Conservation (phyloP, 306 rosid species). For the Arachis stenosperma region DNA sequence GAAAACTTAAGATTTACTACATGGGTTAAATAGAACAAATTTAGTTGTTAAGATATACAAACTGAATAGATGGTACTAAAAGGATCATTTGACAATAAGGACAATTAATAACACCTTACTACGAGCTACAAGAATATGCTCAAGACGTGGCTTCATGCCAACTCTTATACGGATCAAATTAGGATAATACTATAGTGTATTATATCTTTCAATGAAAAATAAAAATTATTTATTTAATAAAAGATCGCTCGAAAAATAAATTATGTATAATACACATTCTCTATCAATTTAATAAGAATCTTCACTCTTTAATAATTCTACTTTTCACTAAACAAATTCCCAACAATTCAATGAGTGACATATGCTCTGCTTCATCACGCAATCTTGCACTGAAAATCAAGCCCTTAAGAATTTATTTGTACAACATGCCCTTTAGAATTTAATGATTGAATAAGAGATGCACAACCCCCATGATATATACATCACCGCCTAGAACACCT, state of each 20-base stretch:
- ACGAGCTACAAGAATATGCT: conserved; percentile 3
- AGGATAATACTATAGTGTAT: no score
- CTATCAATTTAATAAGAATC: no score
- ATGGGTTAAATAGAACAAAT: no score
- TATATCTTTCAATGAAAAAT: no score
- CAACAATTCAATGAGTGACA: not conserved
- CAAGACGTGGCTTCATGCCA: conserved; percentile 8
- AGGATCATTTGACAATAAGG: not conserved
- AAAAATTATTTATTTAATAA: no score
- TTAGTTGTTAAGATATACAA: not conserved
- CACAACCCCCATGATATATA: not conserved
- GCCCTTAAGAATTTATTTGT: not conserved
- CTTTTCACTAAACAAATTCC: no score
- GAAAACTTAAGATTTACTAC: no score
- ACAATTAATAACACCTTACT: not conserved
- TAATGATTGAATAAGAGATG: not conserved
- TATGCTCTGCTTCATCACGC: conserved; percentile 1
- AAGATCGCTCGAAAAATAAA: no score
- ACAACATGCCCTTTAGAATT: not conserved
- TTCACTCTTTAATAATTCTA: no score
- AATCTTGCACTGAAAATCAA: not conserved
- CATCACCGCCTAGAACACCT: not conserved
- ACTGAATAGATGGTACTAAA: not conserved
- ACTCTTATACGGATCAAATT: not conserved
- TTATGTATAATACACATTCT: no score